phyloP scores from a whole-genome alignment of 2,329 filamentous ascomycete genomes.

The Rhexocercosporidium sp. region DNA sequence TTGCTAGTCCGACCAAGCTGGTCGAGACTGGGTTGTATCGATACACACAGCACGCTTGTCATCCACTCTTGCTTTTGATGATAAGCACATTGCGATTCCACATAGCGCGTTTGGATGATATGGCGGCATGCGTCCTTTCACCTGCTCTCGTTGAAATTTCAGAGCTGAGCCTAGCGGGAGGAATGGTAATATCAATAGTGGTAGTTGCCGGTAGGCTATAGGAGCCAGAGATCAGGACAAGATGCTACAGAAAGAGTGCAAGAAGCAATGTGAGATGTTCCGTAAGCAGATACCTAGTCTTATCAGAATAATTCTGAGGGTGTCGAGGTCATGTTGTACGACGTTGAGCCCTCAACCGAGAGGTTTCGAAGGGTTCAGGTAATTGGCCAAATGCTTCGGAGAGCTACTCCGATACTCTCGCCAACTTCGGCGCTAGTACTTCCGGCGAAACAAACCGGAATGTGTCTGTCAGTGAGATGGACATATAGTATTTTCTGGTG shows the following conservation, averaged over 20 bases:
- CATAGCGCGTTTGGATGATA: slow-evolving; percentile 47
- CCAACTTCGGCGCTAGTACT: too few relatives aligned
- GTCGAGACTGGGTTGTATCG: slow-evolving; percentile 82
- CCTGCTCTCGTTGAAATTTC: slow-evolving; percentile 17
- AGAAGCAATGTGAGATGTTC: slow-evolving; percentile 53
- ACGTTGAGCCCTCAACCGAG: background rate
- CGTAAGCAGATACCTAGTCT: slow-evolving; percentile 53
- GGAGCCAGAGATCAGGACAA: slow-evolving; percentile 55
- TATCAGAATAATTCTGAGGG: slow-evolving; percentile 50
- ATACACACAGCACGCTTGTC: slow-evolving; percentile 80
- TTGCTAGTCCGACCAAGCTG: slow-evolving; percentile 64
- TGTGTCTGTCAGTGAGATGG: too few relatives aligned
- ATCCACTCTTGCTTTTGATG: slow-evolving; percentile 55
- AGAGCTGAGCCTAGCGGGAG: slow-evolving; percentile 1
- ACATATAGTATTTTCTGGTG: too few relatives aligned
- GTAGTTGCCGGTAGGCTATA: slow-evolving; percentile 18
- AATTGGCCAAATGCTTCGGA: background rate
- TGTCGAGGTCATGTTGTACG: background rate
- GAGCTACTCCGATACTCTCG: too few relatives aligned
- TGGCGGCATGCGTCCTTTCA: slow-evolving; percentile 47
- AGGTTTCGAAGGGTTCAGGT: background rate
- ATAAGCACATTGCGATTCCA: slow-evolving; percentile 41
- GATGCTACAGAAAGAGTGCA: slow-evolving; percentile 55
- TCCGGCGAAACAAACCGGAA: too few relatives aligned
- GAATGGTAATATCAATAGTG: slow-evolving; percentile 3